A percentile compares a stretch with the other conserved stretches of the same genome.
These are phyloP conservation scores for Rhizopus stolonifer DNA, from an alignment of 371 early-diverging fungal genomes.

Conservation along the genomic window DNA sequence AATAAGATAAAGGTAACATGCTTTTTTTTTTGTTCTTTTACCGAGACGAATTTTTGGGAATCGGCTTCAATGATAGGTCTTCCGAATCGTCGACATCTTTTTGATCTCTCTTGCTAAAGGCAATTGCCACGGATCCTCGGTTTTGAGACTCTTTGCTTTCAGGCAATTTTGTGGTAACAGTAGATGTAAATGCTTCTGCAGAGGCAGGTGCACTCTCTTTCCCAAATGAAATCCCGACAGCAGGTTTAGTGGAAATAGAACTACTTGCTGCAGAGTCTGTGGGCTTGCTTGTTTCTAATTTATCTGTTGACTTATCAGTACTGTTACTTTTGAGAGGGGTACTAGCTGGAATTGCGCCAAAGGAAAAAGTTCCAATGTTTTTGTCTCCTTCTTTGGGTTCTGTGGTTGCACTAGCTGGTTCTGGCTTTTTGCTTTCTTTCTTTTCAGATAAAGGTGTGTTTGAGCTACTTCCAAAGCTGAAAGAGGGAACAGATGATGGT, in stretches of 20 bases:
- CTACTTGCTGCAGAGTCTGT: neutral
- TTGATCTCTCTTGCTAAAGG: constrained; percentile 11
- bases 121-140: constrained; percentile 9
- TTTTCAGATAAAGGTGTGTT: neutral
- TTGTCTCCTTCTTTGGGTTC: neutral
- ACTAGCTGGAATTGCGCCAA: neutral
- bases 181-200: neutral
- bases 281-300: neutral
- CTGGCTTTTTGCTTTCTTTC: neutral
- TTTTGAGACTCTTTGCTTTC: constrained; percentile 1
- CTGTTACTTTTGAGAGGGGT: neutral
- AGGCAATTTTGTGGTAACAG: neutral
- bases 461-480: neutral
- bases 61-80: constrained; percentile 3
- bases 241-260: neutral
- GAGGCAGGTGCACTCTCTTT: neutral
- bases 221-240: neutral
- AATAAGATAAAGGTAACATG: neutral
- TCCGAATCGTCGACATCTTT: neutral
- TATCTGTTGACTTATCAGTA: neutral
- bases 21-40: constrained; percentile 5
- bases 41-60: constrained; percentile 5
- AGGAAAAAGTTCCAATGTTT: neutral
- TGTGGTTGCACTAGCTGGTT: neutral
- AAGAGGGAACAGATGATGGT: neutral